Evolutionary conservation across 768 basidiomycete genomes (phyloP), one percentile per base, ranked within the genome.

Genomic region (Amyloporia xantha): DNA sequence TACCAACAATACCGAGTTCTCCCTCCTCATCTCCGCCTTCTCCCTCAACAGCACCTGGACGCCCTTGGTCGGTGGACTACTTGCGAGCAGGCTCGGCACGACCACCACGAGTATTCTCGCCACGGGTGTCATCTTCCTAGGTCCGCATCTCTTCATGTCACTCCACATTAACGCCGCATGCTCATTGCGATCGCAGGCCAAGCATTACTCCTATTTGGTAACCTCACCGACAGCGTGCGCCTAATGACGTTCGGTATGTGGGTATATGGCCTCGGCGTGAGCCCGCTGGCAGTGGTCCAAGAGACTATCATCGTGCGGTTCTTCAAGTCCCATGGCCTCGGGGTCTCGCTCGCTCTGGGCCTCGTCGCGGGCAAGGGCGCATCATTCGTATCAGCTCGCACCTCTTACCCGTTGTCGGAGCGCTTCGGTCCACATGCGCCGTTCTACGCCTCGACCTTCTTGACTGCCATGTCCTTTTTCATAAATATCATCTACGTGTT

Each of bases 291-390:
- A 1, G 89, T 92, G 5, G 81, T 86, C 1, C 90, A 86, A 67
- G 89, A 91, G 63, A 84, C 84, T 5, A 89, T 90, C 54, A 86
- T 91, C 44, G 84, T 89, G 37, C 82, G 84, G 21, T 86, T 86
- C 68, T 91, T 89, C 71, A 78, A 76, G 53, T 76, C 81, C 0
- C 84, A 82, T 60, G 85, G 85, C 1, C 70, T 91, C 1, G 89
- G 85, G 1, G 70, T 83, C 6, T 84, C 85, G 1, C 78, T 92
- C 68, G 87, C 87, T 0, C 71, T 91, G n/a, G 90, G 89, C 19
- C 81, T 92, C 13, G 75, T 92, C 20, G 84, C 79, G 3, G 90
- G 90, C 28, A 92, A 91, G 63, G 79, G 75, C 9, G 77, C 86
- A 0, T 85, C 85, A 4, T 92, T 91, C 61, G 52, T 88, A 27